Evolutionary conservation across 2,329 filamentous ascomycete species (phyloP).

Genomic region (Epicoccum sorghinum): DNA sequence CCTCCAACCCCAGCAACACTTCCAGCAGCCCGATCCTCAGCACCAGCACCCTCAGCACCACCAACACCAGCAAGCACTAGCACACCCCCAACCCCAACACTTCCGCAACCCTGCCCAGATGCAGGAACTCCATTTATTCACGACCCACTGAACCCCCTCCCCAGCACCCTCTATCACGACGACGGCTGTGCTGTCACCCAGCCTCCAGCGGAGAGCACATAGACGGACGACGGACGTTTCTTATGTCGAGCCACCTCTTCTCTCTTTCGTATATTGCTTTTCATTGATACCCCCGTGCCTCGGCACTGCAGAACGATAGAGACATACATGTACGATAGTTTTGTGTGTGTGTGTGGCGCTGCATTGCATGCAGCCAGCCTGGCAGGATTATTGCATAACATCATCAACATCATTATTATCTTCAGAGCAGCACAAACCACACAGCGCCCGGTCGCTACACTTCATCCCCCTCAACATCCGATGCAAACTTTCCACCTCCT

Average conservation of each 20-base stretch:
- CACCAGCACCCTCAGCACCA: slow-evolving; percentile 23
- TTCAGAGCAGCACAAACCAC: too few relatives aligned
- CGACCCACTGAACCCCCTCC: slow-evolving; percentile 24
- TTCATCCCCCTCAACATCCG: too few relatives aligned
- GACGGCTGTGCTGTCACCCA: slow-evolving; percentile 1
- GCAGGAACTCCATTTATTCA: slow-evolving; percentile 33
- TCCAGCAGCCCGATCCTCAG: slow-evolving; percentile 17
- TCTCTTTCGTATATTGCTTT: slow-evolving; percentile 11
- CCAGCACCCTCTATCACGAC: slow-evolving; percentile 11
- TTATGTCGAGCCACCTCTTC: neutral
- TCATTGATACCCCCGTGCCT: slow-evolving; percentile 29
- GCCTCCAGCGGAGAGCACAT: slow-evolving; percentile 15
- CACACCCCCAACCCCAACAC: slow-evolving; percentile 24
- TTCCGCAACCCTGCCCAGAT: slow-evolving; percentile 28
- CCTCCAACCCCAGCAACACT: slow-evolving; percentile 22
- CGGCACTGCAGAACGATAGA: slow-evolving; percentile 19
- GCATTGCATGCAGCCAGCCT: too few relatives aligned
- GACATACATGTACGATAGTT: too few relatives aligned
- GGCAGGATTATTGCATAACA: too few relatives aligned
- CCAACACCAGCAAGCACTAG: slow-evolving; percentile 30
- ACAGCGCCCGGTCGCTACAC: too few relatives aligned
- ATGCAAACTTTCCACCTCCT: too few relatives aligned
- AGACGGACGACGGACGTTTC: slow-evolving; percentile 1
- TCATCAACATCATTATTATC: too few relatives aligned
- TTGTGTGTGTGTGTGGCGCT: too few relatives aligned